These are phyloP conservation scores for Boletus vermiculosoides DNA, from an alignment of 768 basidiomycete genomes.

Conservation along the genomic window DNA sequence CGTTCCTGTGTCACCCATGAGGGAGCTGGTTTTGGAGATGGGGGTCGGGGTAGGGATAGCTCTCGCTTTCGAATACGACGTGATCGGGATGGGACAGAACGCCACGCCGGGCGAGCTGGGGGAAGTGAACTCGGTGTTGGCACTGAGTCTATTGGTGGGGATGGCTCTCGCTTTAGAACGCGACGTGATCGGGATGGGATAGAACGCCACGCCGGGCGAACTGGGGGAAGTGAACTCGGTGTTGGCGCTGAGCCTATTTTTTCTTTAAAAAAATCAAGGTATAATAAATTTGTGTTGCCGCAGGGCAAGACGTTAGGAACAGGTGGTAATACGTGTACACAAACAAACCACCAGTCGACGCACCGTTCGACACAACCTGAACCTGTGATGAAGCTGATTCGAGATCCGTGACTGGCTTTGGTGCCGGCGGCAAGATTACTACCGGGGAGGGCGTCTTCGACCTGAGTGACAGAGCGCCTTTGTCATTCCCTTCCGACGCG, in stretches of 20 bases:
- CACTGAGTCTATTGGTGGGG: neutral
- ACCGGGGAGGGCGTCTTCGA: neutral
- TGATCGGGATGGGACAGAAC: neutral
- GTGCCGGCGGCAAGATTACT: too few relatives aligned
- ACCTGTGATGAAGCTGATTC: neutral
- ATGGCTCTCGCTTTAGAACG: too few relatives aligned
- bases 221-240: neutral
- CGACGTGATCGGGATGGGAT: neutral
- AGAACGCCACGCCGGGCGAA: neutral
- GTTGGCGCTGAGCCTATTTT: too few relatives aligned
- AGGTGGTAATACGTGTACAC: neutral
- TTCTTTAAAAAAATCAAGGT: neutral
- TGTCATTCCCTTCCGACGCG: too few relatives aligned
- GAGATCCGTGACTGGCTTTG: neutral
- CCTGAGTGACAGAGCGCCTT: too few relatives aligned
- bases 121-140: neutral
- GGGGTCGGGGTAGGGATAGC: neutral
- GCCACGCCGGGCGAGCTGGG: neutral
- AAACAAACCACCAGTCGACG: neutral
- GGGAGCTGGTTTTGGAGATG: neutral
- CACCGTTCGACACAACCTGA: neutral
- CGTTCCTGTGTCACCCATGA: neutral
- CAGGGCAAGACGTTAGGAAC: neutral
- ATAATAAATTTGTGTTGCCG: neutral
- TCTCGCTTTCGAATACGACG: neutral